Conservation (phyloP, 1,139 yeast genomes). For the Lodderomyces parapsilosis region DNA sequence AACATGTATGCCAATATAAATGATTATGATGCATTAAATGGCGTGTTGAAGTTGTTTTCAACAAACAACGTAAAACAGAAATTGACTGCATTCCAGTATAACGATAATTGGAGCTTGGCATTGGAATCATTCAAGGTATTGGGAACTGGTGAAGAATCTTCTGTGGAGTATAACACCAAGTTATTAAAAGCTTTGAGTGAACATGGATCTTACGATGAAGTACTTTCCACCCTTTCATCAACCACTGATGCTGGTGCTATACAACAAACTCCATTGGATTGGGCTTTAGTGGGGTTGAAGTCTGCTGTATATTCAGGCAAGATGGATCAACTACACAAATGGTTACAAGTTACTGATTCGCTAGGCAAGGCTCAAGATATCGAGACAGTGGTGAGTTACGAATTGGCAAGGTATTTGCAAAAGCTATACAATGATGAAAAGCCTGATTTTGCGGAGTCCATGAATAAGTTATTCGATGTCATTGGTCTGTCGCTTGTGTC, state of each 20-base stretch:
- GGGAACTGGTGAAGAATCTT: slow-evolving; percentile 25
- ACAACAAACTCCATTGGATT: slow-evolving; percentile 40
- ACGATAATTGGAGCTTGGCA: slow-evolving; percentile 85
- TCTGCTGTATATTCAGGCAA: slow-evolving; percentile 72
- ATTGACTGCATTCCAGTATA: slow-evolving; percentile 75
- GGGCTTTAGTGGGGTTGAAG: slow-evolving; percentile 69
- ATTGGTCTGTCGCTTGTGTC: slow-evolving; percentile 64
- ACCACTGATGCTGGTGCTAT: slow-evolving; percentile 25
- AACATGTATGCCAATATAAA: slow-evolving; percentile 82
- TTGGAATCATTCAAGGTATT: slow-evolving; percentile 80
- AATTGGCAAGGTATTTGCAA: slow-evolving; percentile 61
- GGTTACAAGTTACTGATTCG: slow-evolving; percentile 47
- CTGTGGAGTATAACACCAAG: slow-evolving; percentile 29
- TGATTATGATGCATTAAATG: slow-evolving; percentile 89
- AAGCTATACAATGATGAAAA: slow-evolving; percentile 35
- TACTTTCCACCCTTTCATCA: slow-evolving; percentile 32
- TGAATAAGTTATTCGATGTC: slow-evolving; percentile 52
- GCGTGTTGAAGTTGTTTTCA: slow-evolving; percentile 74
- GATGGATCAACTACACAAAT: slow-evolving; percentile 47
- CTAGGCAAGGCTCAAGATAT: slow-evolving; percentile 47
- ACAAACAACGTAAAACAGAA: slow-evolving; percentile 69
- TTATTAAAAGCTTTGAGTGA: slow-evolving; percentile 39
- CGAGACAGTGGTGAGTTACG: slow-evolving; percentile 57
- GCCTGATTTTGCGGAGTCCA: slow-evolving; percentile 30
- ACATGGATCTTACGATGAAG: slow-evolving; percentile 45